phyloP scores from a whole-genome alignment of 352 stramenopile genomes.

The Globisporangium mamillatum region DNA sequence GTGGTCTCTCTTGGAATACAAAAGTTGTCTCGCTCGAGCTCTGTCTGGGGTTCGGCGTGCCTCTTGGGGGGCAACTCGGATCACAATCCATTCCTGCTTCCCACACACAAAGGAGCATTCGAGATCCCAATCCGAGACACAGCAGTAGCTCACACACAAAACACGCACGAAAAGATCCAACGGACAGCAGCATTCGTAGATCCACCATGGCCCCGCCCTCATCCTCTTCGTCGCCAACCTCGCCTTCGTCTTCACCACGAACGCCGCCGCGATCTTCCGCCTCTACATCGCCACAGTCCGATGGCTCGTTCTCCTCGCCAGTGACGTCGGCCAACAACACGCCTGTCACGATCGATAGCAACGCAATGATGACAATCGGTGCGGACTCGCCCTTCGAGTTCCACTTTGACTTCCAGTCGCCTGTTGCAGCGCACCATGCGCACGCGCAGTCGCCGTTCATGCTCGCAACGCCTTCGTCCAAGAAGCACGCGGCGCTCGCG shows the following conservation, averaged over 20 bases:
- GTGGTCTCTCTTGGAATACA: neutral
- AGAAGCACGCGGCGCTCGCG: constrained; percentile 18
- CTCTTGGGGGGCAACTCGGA: constrained; percentile 3
- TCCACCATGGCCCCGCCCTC: constrained; percentile 9
- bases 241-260: neutral
- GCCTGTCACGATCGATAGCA: neutral
- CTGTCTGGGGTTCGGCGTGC: constrained; percentile 5
- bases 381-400: constrained; percentile 14
- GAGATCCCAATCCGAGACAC: neutral
- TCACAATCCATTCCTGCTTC: constrained; percentile 4
- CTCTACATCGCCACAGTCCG: neutral
- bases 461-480: constrained; percentile 14
- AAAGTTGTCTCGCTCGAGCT: neutral
- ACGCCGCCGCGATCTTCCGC: neutral
- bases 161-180: constrained; percentile 12
- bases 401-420: constrained; percentile 44
- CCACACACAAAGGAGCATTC: neutral
- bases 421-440: constrained; percentile 31
- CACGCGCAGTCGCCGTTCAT: constrained; percentile 34
- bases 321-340: constrained; percentile 3
- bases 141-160: neutral
- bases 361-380: constrained; percentile 5
- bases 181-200: constrained; percentile 8
- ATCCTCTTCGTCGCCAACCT: neutral
- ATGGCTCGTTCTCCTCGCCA: neutral